Evolutionary conservation across 148 eudicot genomes (phyloP).

Genomic region (Vaccinium darrowii): DNA sequence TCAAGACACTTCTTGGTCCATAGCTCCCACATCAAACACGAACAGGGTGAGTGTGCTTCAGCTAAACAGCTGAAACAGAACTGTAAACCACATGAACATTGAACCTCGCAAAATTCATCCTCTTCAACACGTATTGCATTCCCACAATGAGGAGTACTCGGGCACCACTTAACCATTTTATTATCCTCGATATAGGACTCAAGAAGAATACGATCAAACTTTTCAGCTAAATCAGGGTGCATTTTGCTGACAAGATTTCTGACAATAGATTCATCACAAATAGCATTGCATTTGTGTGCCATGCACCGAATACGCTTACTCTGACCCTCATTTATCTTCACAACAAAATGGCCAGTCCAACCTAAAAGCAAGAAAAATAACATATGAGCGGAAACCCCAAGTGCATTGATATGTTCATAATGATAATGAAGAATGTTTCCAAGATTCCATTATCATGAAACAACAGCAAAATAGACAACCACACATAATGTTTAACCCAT

Average conservation of each 20-base stretch:
- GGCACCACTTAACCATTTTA: conserved; percentile 77
- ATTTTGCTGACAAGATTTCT: conserved; percentile 52
- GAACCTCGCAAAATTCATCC: conserved; percentile 61
- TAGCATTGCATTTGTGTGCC: conserved; percentile 66
- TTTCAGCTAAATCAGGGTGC: conserved; percentile 53
- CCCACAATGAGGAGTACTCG: conserved; percentile 76
- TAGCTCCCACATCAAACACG: conserved; percentile 72
- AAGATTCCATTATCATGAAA: background rate
- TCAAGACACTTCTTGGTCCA: conserved; percentile 67
- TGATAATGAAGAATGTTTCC: background rate
- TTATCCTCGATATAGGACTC: conserved; percentile 84
- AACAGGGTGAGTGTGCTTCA: conserved; percentile 79
- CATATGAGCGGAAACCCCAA: background rate
- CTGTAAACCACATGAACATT: conserved; percentile 68
- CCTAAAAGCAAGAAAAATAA: conserved; percentile 38
- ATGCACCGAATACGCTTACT: conserved; percentile 69
- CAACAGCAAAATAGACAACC: background rate
- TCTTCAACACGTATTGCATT: conserved; percentile 75
- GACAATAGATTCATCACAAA: conserved; percentile 65
- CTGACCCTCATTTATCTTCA: conserved; percentile 70
- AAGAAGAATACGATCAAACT: conserved; percentile 64
- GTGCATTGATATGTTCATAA: background rate
- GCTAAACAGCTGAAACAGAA: conserved; percentile 68
- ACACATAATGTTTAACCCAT: background rate
- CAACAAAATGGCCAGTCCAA: conserved; percentile 70